Evolutionary conservation across 2,329 filamentous ascomycete genomes (phyloP), one percentile per base, ranked within the genome.

Genomic region (Scortechinia acanthostroma): DNA sequence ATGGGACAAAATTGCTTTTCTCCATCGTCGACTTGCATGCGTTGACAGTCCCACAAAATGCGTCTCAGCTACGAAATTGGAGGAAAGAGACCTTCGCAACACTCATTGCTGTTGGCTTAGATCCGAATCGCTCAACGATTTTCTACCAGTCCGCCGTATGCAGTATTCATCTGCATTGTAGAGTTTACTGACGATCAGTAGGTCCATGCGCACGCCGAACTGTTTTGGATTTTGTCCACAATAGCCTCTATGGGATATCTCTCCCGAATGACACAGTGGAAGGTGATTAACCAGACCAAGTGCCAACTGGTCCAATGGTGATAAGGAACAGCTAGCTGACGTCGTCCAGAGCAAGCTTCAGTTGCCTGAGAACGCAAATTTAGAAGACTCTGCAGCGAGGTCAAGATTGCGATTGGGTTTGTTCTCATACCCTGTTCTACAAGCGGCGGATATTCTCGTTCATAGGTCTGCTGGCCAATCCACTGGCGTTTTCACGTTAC

Each of bases 231-330:
- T 50, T 59, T 88, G 47, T 84, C 80, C 52, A 86, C 82, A 49
- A 73, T 77, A 47, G 80, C 84, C 40, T 82, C 77, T 19, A 84
- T 83, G 64, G 84, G 84, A 30, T 83, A 86, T 61, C 63, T 88
- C 23, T 77, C 77, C 4, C 70, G 84, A 3, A 88, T 88, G 83
- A 87, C 84, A 33, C 83, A 88, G 57, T 88, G 84, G 84, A 88
- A 88, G 73, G 81, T 81, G 35, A 17, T 4, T 22, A n/a, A 22
- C 4, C 13, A 43, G n/a, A n/a, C 4, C 15, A 22, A 22, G 21
- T 14, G 17, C 17, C 16, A 42, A 33, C 28, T 13, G 28, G 28
- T 33, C 13, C 13, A 13, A 33, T 33, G 28, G 28, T n/a, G n/a
- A n/a, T n/a, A n/a, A n/a, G n/a, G n/a, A n/a, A n/a, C n/a, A n/a